phyloP scores from a whole-genome alignment of 2,329 filamentous ascomycete genomes.

The Trichoderma sp. region DNA sequence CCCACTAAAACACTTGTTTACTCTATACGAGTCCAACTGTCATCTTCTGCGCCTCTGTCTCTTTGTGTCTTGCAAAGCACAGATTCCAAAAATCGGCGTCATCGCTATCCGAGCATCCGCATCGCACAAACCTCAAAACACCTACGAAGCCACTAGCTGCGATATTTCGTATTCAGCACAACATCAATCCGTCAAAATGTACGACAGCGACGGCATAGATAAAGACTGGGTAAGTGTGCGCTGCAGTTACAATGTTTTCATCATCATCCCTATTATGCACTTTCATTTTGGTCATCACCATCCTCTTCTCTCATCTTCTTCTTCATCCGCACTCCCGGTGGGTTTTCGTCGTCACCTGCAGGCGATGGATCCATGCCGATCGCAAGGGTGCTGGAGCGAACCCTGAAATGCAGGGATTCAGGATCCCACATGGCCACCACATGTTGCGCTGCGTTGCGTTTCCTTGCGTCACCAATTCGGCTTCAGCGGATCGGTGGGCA shows the following conservation, averaged over 20 bases:
- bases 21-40: background rate
- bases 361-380: slow-evolving; percentile 2
- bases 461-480: slow-evolving; percentile 15
- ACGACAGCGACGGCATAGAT: background rate
- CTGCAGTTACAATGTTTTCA: background rate
- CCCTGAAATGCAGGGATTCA: slow-evolving; percentile 15
- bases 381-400: slow-evolving; percentile 2
- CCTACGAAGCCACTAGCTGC: background rate
- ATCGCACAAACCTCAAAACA: background rate
- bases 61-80: background rate
- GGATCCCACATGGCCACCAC: background rate
- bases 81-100: background rate
- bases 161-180: background rate
- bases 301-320: background rate
- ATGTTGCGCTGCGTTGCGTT: slow-evolving; percentile 1
- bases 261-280: background rate
- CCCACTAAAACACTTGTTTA: background rate
- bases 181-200: background rate
- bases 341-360: slow-evolving; percentile 6
- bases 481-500: background rate
- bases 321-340: background rate
- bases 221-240: background rate
- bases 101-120: background rate
- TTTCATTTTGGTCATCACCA: background rate
- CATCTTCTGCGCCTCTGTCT: background rate